Base-by-base conservation (phyloP, 139 green algal species). In the Closterium sp. region DNA sequence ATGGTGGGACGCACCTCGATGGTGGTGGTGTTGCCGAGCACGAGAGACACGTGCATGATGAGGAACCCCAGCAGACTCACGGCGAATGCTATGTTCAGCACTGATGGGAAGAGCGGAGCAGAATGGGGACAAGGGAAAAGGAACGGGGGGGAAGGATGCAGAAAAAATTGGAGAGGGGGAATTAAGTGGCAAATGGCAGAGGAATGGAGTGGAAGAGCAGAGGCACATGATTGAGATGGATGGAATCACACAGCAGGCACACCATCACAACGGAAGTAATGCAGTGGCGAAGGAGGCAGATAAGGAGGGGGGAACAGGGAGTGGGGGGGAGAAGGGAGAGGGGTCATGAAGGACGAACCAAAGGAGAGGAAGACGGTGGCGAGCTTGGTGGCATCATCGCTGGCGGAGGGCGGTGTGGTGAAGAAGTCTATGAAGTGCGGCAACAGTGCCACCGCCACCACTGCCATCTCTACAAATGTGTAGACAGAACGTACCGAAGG, bases 1-100 rank as follows among this genome's bases (percentile, higher is more conserved):
- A 38, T 38, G 32, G 32, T 7, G 3, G 32, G 32, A 50, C 38
- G 38, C 13, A 50, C 38, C 38, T 50, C 38, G 38, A 50, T 50
- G 22, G 94, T 96, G 86, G 94, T 95, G 85, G 91, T 96, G 92
- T 96, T 96, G 29, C 17, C 84, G 3, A 92, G 27, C n/a, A 96
- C 91, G 17, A 96, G 91, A 30, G 89, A 93, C 24, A 62, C 30
- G 91, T 96, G 95, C 95, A 96, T 96, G 27, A 95, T 89, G 19
- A 96, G 88, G 79, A 96, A 96, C 2, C 95, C 94, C 29, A 94
- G 70, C 31, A 96, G 38, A 9, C 38, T 50, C 38, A 50, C 38
- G 38, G 38, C 38, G 38, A 50, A 50, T 50, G 38, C 38, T 50
- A 50, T 50, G 38, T 50, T 50, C 38, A 50, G 38, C 38, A 50